These are phyloP conservation scores for Mycena capillaripes DNA, from an alignment of 768 basidiomycete species.

Conservation along the genomic window DNA sequence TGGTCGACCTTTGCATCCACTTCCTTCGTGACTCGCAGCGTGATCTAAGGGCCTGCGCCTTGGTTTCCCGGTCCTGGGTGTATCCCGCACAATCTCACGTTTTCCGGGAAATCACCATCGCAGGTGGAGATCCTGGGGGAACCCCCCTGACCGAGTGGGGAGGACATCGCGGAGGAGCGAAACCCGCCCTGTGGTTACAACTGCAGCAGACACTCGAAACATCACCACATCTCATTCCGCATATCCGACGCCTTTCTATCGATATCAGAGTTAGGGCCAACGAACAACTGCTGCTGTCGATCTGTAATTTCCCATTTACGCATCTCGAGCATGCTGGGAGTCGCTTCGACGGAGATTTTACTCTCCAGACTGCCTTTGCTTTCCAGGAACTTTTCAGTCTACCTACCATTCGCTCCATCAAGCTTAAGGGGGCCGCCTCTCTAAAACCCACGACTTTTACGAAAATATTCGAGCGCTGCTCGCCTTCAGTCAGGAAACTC, in stretches of 20 bases:
- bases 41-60: not conserved
- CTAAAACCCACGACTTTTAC: not conserved
- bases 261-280: no score
- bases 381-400: not conserved
- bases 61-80: not conserved
- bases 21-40: not conserved
- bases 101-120: not conserved
- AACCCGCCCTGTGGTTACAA: not conserved
- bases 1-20: not conserved
- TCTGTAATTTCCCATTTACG: not conserved
- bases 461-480: not conserved
- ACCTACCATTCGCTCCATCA: not conserved
- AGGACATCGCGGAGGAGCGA: no score
- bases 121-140: not conserved
- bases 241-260: not conserved
- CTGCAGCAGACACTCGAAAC: not conserved
- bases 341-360: not conserved
- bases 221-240: not conserved
- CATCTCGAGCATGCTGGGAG: not conserved
- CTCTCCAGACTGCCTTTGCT: not conserved
- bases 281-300: not conserved
- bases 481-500: not conserved
- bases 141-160: no score
- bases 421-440: not conserved
- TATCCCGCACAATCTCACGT: not conserved